phyloP scores from a whole-genome alignment of 495 filamentous ascomycete genomes.

The Aspergillus sclerotiicarbonarius region DNA sequence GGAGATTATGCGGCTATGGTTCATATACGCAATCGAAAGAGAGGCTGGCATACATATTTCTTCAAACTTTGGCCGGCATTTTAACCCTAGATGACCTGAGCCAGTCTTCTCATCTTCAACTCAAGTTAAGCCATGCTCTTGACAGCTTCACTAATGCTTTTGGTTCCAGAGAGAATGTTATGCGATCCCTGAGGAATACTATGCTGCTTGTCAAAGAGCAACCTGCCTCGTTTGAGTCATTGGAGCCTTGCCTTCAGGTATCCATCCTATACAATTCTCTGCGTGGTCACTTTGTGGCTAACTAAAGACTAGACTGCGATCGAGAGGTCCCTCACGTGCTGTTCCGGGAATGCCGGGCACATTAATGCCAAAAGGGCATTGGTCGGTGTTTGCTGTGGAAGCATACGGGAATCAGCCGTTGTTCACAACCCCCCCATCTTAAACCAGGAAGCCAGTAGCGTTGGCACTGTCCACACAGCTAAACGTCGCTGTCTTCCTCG shows the following conservation, averaged over 20 bases:
- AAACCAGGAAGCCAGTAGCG: conserved; percentile 8
- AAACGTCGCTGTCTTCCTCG: conserved; percentile 30
- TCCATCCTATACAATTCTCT: not conserved
- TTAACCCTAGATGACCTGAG: conserved; percentile 19
- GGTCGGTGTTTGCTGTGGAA: not conserved
- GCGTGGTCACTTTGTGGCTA: conserved; percentile 13
- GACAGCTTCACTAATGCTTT: conserved; percentile 18
- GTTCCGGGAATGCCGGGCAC: not conserved
- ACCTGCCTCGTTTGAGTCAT: conserved; percentile 7
- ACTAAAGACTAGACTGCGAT: conserved; percentile 25
- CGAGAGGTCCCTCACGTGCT: conserved; percentile 12
- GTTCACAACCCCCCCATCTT: conserved; percentile 12
- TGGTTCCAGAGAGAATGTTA: conserved; percentile 9
- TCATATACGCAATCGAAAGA: conserved; percentile 23
- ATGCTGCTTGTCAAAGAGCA: conserved; percentile 20
- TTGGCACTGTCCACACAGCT: conserved; percentile 17
- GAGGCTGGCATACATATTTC: conserved; percentile 26
- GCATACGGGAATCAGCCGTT: not conserved
- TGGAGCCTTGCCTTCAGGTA: conserved; percentile 34
- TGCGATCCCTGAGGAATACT: conserved; percentile 15
- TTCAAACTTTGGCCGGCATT: conserved; percentile 32
- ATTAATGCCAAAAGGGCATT: not conserved
- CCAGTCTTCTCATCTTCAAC: conserved; percentile 25
- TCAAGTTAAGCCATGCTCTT: conserved; percentile 27
- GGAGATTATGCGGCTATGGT: conserved; percentile 16